Conservation (phyloP, 192 early-diverging fungal genomes). For the Coemansia sp. region DNA sequence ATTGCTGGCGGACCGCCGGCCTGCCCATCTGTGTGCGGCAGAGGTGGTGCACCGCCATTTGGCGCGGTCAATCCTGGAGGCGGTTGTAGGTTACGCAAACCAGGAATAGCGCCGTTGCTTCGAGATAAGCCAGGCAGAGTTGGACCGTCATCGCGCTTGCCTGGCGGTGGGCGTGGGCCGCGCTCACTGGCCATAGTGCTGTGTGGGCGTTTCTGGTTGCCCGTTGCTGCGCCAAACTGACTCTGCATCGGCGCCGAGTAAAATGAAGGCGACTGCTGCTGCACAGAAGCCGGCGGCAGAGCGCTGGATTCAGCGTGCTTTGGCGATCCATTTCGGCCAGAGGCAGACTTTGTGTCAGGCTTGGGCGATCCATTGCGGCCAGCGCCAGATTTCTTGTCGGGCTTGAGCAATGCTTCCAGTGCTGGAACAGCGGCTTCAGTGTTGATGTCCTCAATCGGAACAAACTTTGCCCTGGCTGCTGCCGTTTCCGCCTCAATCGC, state of each 20-base stretch:
- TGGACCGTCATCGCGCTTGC: not conserved
- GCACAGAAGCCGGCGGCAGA: not conserved
- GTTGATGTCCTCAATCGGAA: not conserved
- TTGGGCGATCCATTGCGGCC: not conserved
- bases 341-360: not conserved
- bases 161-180: conserved; percentile 1
- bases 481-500: not conserved
- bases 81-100: not conserved
- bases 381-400: not conserved
- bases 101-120: not conserved
- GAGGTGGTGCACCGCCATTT: not conserved
- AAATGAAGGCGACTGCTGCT: not conserved
- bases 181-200: conserved; percentile 11
- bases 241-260: not conserved
- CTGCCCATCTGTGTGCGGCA: not conserved
- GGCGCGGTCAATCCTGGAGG: not conserved
- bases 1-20: not conserved
- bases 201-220: conserved; percentile 14
- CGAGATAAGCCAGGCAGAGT: conserved; percentile 1
- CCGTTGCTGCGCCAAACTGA: not conserved
- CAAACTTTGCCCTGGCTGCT: not conserved
- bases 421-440: not conserved
- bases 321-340: not conserved
- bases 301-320: not conserved
- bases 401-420: not conserved